phyloP scores from a whole-genome alignment of 805 yeast genomes.

The Saturnispora sanitii region DNA sequence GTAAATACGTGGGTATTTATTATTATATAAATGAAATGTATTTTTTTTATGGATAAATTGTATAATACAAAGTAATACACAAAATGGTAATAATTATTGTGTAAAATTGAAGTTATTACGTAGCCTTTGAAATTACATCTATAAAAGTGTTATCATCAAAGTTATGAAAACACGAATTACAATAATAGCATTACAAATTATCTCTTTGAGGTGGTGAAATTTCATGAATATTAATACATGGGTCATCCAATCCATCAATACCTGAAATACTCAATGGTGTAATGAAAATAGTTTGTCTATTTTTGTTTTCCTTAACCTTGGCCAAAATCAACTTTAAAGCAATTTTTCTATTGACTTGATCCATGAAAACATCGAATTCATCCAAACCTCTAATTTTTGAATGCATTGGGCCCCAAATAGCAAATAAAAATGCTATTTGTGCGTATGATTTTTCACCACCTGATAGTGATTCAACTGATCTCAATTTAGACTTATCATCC shows the following conservation, averaged over 20 bases:
- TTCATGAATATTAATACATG: conserved; percentile 53
- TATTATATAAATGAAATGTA: too few species aligned
- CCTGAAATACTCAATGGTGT: conserved; percentile 88
- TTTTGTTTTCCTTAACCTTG: conserved; percentile 51
- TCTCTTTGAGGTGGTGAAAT: conserved; percentile 33
- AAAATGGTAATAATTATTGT: too few species aligned
- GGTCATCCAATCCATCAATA: conserved; percentile 45
- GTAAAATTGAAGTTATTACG: too few species aligned
- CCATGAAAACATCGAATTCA: conserved; percentile 98
- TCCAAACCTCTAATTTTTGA: conserved; percentile 83
- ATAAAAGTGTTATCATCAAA: too few species aligned
- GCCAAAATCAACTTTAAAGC: conserved; percentile 67
- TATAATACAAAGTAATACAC: too few species aligned
- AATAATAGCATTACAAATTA: neutral
- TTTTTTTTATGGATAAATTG: too few species aligned
- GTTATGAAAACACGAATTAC: too few species aligned
- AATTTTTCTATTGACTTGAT: conserved; percentile 74
- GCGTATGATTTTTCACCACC: conserved; percentile 97
- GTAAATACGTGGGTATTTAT: neutral
- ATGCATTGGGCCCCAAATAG: conserved; percentile 91
- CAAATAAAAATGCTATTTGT: conserved; percentile 75
- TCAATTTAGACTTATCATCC: conserved; percentile 42
- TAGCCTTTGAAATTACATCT: too few species aligned
- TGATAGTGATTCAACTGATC: conserved; percentile 75
- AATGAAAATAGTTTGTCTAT: conserved; percentile 81